phyloP scores from a whole-genome alignment of 371 early-diverging fungal species.

The Circinella minor region DNA sequence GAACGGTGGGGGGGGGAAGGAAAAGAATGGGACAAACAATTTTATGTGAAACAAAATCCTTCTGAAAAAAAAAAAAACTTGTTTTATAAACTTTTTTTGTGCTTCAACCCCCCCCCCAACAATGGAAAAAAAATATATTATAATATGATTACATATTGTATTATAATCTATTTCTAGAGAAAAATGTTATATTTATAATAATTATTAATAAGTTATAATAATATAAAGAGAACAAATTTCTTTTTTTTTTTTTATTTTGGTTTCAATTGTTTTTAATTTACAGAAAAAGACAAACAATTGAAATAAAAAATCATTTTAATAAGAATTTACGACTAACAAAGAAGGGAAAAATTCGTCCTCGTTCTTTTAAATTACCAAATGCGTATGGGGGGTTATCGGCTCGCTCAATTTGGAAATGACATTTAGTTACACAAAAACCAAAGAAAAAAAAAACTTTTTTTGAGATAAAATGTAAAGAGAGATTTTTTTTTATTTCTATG shows the following conservation, averaged over 20 bases:
- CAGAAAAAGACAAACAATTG: too few species aligned
- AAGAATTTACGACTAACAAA: neutral
- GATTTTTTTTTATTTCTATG: conserved; percentile 8
- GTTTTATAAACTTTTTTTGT: neutral
- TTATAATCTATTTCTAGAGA: neutral
- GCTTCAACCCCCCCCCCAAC: too few species aligned
- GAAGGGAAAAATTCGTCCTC: conserved; percentile 2
- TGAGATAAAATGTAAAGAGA: neutral
- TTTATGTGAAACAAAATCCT: too few species aligned
- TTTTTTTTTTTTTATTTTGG: too few species aligned
- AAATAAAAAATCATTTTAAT: too few species aligned
- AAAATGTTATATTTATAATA: neutral
- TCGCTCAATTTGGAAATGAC: conserved; percentile 9
- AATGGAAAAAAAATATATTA: too few species aligned
- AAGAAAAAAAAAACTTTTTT: neutral
- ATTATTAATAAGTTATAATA: too few species aligned
- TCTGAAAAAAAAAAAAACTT: neutral
- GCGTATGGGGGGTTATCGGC: conserved; percentile 10
- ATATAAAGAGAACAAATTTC: too few species aligned
- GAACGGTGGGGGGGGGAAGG: too few species aligned
- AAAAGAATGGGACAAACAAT: too few species aligned
- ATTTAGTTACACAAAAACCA: neutral
- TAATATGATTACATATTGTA: too few species aligned
- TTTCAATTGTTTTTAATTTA: too few species aligned
- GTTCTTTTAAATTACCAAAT: conserved; percentile 7